Evolutionary conservation across 345 rosid species (phyloP).

Genomic region (Aegle marmelos): DNA sequence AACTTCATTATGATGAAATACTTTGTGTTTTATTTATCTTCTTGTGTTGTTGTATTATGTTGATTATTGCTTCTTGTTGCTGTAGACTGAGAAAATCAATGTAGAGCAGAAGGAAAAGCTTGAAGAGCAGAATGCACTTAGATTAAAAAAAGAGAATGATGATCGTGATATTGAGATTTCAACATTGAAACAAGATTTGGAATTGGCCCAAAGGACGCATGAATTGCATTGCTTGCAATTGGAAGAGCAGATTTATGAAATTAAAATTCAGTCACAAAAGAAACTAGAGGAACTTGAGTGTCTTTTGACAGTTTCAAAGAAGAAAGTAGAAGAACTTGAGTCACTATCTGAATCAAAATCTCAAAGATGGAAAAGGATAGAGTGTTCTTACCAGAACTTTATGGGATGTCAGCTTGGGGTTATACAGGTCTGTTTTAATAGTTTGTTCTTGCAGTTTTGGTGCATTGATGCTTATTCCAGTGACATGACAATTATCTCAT

Average conservation of each 20-base stretch:
- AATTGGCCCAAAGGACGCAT: conserved; percentile 46
- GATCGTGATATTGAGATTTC: conserved; percentile 52
- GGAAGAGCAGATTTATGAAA: conserved; percentile 50
- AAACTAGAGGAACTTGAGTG: conserved; percentile 61
- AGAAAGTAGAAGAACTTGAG: conserved; percentile 73
- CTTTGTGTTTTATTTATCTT: neutral
- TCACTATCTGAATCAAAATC: conserved; percentile 60
- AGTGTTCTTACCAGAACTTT: conserved; percentile 49
- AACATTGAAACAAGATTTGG: conserved; percentile 59
- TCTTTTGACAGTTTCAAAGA: conserved; percentile 45
- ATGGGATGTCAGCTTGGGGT: conserved; percentile 52
- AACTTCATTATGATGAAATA: neutral
- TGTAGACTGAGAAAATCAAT: conserved; percentile 68
- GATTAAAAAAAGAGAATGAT: conserved; percentile 57
- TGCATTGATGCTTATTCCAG: conserved; percentile 2
- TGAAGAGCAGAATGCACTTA: conserved; percentile 55
- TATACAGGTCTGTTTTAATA: conserved; percentile 53
- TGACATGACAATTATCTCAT: conserved; percentile 9
- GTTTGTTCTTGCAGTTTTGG: conserved; percentile 9
- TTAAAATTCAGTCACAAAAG: conserved; percentile 48
- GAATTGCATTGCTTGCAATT: conserved; percentile 52
- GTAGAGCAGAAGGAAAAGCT: conserved; percentile 65
- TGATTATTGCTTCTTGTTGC: conserved; percentile 10
- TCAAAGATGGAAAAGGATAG: conserved; percentile 72
- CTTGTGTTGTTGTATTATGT: neutral